These are phyloP conservation scores for Beauveria sp. DNA, from an alignment of 2,329 filamentous ascomycete species.

Conservation along the genomic window DNA sequence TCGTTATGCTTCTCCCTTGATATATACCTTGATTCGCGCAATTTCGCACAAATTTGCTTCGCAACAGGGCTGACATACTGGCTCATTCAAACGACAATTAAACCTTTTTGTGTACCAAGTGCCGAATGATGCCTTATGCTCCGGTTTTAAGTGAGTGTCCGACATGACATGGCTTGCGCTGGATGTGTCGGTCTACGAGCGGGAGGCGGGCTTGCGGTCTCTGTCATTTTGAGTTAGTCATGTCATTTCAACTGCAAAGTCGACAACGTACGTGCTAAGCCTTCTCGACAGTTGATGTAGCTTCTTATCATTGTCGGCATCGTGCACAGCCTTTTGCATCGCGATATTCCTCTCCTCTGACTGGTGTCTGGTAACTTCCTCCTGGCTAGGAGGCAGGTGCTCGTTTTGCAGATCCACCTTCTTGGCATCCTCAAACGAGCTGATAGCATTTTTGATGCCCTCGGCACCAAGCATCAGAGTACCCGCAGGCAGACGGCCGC, in stretches of 20 bases:
- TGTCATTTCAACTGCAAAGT: neutral
- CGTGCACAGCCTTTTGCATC: slow-evolving; percentile 74
- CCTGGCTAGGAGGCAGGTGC: slow-evolving; percentile 80
- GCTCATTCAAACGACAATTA: neutral
- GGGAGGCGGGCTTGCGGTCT: slow-evolving; percentile 6
- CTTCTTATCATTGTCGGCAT: slow-evolving; percentile 87
- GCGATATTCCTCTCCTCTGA: slow-evolving; percentile 76
- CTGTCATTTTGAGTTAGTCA: neutral
- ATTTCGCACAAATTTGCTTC: neutral
- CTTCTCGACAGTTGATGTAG: slow-evolving; percentile 80
- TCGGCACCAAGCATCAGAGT: slow-evolving; percentile 97
- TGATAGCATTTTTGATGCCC: slow-evolving; percentile 97
- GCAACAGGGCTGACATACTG: neutral
- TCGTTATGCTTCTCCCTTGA: neutral
- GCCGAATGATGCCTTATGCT: neutral
- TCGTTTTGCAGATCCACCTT: slow-evolving; percentile 98
- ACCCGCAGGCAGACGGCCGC: slow-evolving; percentile 84
- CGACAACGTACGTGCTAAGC: slow-evolving; percentile 80
- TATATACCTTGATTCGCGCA: neutral
- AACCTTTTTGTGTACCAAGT: neutral
- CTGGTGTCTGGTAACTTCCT: slow-evolving; percentile 79
- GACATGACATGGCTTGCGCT: neutral
- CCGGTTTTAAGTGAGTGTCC: neutral
- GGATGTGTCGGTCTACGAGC: neutral
- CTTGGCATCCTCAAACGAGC: slow-evolving; percentile 89